Conservation (phyloP, 805 yeast genomes). For the Cyberlindnera mycetangii region DNA sequence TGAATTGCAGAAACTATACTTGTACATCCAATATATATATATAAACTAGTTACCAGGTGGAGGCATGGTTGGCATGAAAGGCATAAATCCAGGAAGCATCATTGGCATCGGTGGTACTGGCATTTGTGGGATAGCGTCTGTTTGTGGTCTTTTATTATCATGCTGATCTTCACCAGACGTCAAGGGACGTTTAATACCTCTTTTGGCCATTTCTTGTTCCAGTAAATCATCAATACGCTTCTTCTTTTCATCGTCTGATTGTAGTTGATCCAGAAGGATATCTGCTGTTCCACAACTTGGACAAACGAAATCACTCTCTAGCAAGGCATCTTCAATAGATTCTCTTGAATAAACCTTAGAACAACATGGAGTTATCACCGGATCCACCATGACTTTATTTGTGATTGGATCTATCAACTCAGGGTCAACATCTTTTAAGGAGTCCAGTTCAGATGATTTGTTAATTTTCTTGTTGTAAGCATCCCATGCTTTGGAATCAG, state of each 20-base stretch:
- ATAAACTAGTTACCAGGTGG: no score
- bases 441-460: constrained; percentile 23
- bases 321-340: constrained; percentile 59
- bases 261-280: constrained; percentile 68
- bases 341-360: constrained; percentile 53
- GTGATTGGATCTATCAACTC: constrained; percentile 70
- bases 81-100: constrained; percentile 18
- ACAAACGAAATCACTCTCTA: constrained; percentile 85
- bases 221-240: constrained; percentile 51
- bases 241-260: constrained; percentile 57
- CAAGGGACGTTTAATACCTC: constrained; percentile 28
- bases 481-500: constrained; percentile 90
- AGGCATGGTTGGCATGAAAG: constrained; percentile 4
- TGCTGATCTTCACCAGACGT: constrained; percentile 8
- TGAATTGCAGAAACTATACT: not conserved
- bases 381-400: constrained; percentile 59
- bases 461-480: constrained; percentile 64
- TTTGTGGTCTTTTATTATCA: constrained; percentile 17
- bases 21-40: no score
- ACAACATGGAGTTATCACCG: constrained; percentile 86
- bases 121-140: not conserved
- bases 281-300: constrained; percentile 82
- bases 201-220: constrained; percentile 33
- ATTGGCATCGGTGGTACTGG: constrained; percentile 10
- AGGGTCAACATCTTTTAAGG: constrained; percentile 43